Evolutionary conservation across 371 early-diverging fungal genomes (phyloP), one percentile per base, ranked within the genome.

Genomic region (Mortierella sp.): DNA sequence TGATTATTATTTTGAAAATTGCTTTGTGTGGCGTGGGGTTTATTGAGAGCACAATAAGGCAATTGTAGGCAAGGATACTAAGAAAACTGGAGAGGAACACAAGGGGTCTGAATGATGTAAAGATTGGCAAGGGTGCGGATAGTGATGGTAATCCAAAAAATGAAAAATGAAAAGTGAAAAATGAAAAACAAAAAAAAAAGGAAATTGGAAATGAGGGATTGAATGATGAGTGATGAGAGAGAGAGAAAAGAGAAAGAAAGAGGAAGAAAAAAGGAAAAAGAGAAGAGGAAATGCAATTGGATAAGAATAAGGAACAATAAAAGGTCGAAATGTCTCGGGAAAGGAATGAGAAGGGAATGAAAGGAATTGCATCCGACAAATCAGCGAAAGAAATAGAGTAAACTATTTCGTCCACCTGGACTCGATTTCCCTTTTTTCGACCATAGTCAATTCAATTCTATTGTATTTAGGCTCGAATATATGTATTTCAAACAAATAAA

Each of bases 391-490:
- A 55, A 63, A 45, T 21, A 57, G 47, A 47, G 24, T 47, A 41
- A 28, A 15, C 24, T 19, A 28, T 47, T 43, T 16, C 2, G 65
- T 65, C 72, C 72, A 65, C 65, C 72, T 72, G 72, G 72, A 72
- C 72, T 72, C 65, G 41, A 65, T 50, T 72, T 72, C 60, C 72
- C 65, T 72, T 72, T 58, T 72, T 72, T 38, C 40, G 55, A 43
- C 70, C 55, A 28, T 65, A 43, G 15, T 43, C 43, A 43, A 43
- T 38, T 33, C 55, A n/a, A 53, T 33, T 45, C 22, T 21, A n/a
- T 61, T 45, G 11, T 11, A 45, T 15, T 15, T 45, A 11, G 16
- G 28, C 28, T 28, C 28, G 28, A 28, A 28, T 15, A 4, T 45
- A 45, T 16, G 16, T 15, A 45, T 15, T 45, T 45, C 11, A 45